phyloP scores from a whole-genome alignment of 768 basidiomycete genomes.

The Favolaschia claudopus region DNA sequence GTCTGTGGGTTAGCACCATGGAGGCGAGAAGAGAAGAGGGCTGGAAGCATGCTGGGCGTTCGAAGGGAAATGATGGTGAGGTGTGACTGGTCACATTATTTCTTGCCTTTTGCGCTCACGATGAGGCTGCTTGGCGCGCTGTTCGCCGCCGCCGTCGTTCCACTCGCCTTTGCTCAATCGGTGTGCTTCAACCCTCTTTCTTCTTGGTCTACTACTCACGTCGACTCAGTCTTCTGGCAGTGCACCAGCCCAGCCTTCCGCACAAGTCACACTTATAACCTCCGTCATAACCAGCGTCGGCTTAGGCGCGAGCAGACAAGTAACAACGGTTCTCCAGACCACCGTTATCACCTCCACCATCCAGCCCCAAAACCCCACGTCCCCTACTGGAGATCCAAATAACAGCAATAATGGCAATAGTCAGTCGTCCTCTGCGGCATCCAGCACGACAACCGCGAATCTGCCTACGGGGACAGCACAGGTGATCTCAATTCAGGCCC shows the following conservation, averaged over 20 bases:
- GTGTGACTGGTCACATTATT: not conserved
- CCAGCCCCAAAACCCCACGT: conserved; percentile 19
- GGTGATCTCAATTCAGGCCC: conserved; percentile 9
- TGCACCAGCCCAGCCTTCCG: not conserved
- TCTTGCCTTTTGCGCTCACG: not conserved
- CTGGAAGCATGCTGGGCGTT: not conserved
- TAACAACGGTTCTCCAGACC: conserved; percentile 49
- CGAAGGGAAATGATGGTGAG: not conserved
- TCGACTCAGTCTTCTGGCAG: not conserved
- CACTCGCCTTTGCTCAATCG: conserved; percentile 17
- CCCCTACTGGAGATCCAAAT: conserved; percentile 17
- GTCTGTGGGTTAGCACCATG: no score
- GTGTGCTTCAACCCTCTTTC: conserved; percentile 6
- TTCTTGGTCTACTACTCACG: not conserved
- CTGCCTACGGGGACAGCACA: conserved; percentile 22
- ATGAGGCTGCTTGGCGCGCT: conserved; percentile 10
- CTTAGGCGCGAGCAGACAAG: conserved; percentile 48
- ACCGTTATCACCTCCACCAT: conserved; percentile 55
- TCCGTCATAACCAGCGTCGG: conserved; percentile 45
- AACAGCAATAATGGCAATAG: conserved; percentile 31
- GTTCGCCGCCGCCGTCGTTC: conserved; percentile 8
- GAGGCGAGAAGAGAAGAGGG: not conserved
- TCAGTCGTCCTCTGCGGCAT: conserved; percentile 10
- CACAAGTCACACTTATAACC: conserved; percentile 43
- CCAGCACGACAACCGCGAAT: conserved; percentile 12